phyloP scores from a whole-genome alignment of 2,329 filamentous ascomycete genomes.

The Truncatella angustata region DNA sequence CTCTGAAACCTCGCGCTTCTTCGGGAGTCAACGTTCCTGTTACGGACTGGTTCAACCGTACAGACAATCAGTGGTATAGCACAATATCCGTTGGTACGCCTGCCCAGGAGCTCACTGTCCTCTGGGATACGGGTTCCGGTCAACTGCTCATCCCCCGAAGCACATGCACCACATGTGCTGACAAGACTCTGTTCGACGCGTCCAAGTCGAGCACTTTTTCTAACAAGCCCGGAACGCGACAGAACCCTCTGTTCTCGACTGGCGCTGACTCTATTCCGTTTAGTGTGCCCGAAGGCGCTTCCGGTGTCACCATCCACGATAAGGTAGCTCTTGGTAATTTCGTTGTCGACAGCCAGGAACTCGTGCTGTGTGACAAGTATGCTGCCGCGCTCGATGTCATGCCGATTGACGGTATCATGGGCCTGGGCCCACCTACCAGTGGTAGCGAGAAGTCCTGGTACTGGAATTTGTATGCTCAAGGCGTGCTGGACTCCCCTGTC shows the following conservation, averaged over 20 bases:
- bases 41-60: slow-evolving; percentile 12
- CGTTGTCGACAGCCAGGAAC: slow-evolving; percentile 22
- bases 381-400: slow-evolving; percentile 22
- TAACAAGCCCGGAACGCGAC: slow-evolving; percentile 15
- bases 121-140: slow-evolving; percentile 30
- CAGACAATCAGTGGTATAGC: slow-evolving; percentile 13
- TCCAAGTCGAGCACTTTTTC: slow-evolving; percentile 27
- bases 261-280: slow-evolving; percentile 28
- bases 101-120: slow-evolving; percentile 29
- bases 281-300: slow-evolving; percentile 17
- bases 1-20: slow-evolving; percentile 2
- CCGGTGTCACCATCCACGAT: slow-evolving; percentile 27
- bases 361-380: slow-evolving; percentile 30
- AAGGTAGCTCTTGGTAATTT: slow-evolving; percentile 24
- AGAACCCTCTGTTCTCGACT: slow-evolving; percentile 20
- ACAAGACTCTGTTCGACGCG: slow-evolving; percentile 24
- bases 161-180: slow-evolving; percentile 27
- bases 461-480: slow-evolving; percentile 26
- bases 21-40: slow-evolving; percentile 2
- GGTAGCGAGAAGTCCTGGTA: slow-evolving; percentile 18
- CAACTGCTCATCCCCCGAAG: slow-evolving; percentile 26
- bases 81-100: slow-evolving; percentile 13
- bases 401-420: slow-evolving; percentile 33
- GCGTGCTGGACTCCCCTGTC: slow-evolving; percentile 22
- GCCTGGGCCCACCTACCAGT: slow-evolving; percentile 18